Evolutionary conservation across 179 eudicot species (phyloP), one percentile per base, ranked within the genome.

Genomic region (Spinacia oleracea): DNA sequence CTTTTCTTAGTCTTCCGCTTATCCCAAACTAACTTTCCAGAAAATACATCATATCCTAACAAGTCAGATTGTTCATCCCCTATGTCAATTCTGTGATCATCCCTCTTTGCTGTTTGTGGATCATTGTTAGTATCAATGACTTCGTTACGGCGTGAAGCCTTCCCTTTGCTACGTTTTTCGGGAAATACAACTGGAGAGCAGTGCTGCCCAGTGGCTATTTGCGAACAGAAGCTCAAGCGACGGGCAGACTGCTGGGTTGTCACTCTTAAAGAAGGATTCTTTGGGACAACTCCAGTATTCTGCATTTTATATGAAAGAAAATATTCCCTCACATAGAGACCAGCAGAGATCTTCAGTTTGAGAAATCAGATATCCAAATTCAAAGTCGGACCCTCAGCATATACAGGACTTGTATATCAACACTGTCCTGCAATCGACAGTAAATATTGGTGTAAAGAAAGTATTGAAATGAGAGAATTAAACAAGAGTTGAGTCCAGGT

Each of bases 161-260:
- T 96, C 75, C 84, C 88, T 85, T 88, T 93, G 72, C 92, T 73
- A 73, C 97, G 96, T 77, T 96, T 96, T 82, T 93, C 99, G 21
- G 99, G 99, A 80, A 93, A 96, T 29, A 96, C 98, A 82, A 90
- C 88, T 42, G 99, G 99, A 25, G 99, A 96, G 63, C 94, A 84
- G 73, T 92, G 97, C 79, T 93, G 98, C 70, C 93, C 93, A 18
- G 96, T 88, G 69, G 98, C 81, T 85, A 89, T 84, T 83, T 89
- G 97, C 72, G 97, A 92, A 82, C 94, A 92, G 73, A 89, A 86
- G 31, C 93, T 89, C 83, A 93, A 70, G 34, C 91, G 96, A 20
- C 93, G 94, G 81, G 85, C 87, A 79, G 98, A 91, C 74, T 90
- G 97, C 81, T 91, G 98, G 75, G 91, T 79, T 60, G 91, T 83